phyloP scores from a whole-genome alignment of 2,329 filamentous ascomycete species.

The Pseudogymnoascus sp. region DNA sequence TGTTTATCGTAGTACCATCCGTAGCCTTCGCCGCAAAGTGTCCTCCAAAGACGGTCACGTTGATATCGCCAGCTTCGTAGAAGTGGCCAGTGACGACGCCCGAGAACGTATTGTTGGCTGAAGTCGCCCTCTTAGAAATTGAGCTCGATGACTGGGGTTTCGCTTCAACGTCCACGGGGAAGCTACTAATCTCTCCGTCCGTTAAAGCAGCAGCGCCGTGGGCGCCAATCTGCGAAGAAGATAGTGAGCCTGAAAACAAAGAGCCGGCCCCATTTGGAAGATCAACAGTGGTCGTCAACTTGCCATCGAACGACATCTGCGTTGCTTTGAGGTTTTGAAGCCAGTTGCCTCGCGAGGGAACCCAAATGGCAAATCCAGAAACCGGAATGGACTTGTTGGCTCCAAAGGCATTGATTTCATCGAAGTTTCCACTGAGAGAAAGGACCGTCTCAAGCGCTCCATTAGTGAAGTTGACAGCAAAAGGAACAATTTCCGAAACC shows the following conservation, averaged over 20 bases:
- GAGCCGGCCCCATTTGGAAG: slow-evolving; percentile 50
- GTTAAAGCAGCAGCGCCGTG: slow-evolving; percentile 63
- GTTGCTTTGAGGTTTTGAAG: slow-evolving; percentile 65
- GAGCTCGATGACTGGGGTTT: slow-evolving; percentile 32
- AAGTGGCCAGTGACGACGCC: slow-evolving; percentile 76
- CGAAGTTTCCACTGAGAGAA: slow-evolving; percentile 74
- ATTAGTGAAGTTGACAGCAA: slow-evolving; percentile 69
- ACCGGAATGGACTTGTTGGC: slow-evolving; percentile 53
- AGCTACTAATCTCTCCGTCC: slow-evolving; percentile 42
- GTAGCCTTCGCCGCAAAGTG: slow-evolving; percentile 68
- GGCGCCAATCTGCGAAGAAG: slow-evolving; percentile 64
- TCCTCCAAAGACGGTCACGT: slow-evolving; percentile 81
- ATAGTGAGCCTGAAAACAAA: slow-evolving; percentile 77
- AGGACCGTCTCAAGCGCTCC: slow-evolving; percentile 64
- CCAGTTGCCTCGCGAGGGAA: slow-evolving; percentile 80
- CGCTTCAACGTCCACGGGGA: slow-evolving; percentile 50
- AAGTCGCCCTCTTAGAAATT: slow-evolving; percentile 39
- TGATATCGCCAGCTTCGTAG: slow-evolving; percentile 60
- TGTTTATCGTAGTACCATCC: slow-evolving; percentile 66
- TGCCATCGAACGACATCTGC: slow-evolving; percentile 61
- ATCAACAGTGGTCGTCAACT: slow-evolving; percentile 63
- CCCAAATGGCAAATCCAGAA: slow-evolving; percentile 82
- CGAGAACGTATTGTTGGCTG: slow-evolving; percentile 38
- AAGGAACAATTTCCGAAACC: slow-evolving; percentile 66
- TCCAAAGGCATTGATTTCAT: slow-evolving; percentile 60